Base-by-base conservation (phyloP, 2,329 filamentous ascomycete species). In the Coleophoma eucalyptorum region DNA sequence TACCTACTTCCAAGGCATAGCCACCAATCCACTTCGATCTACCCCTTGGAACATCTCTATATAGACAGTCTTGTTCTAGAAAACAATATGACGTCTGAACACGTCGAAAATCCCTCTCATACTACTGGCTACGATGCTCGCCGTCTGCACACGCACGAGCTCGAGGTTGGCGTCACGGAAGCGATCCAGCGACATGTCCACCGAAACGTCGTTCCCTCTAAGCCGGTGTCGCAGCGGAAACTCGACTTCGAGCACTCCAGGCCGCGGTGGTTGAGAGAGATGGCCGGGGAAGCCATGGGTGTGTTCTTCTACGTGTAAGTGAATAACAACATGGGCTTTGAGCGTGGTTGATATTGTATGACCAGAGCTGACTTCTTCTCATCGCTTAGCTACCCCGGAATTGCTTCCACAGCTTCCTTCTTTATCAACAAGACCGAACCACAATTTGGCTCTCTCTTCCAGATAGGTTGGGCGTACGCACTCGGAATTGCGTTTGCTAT, bases 401-500 rank as follows among this genome's bases (percentile, higher is more conserved):
- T 83, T 34, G 73, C 77, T n/a, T 74, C 78, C 2, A 70, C 74
- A 3, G 75, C 78, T 3, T 63, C 69, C 13, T 80, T 81, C 60
- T 75, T 74, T 7, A 51, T 80, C 3, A 74, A 78, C 55, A 66
- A 65, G 5, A 67, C 61, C 5, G 64, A 69, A 33, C 67, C 70
- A 1, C 67, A 66, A 3, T 77, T 73, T 51, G 76, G 79, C n/a
- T 75, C 70, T 56, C 55, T 82, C 31, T 77, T 82, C 58, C 74
- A 79, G 54, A 76, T 81, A 49, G 79, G 79, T 16, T 76, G 71
- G 63, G 77, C 76, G 2, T 83, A 78, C 60, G 77, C 76, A 5
- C 61, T 82, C 15, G 79, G 80, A 4, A 81, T 83, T 58, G 75
- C 78, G 13, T 79, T 81, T 56, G 79, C 79, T 42, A 80, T 83